A percentile compares a stretch with the other conserved stretches of the same genome.
These are phyloP conservation scores for Talaromyces piceae DNA, from an alignment of 2,329 filamentous ascomycete genomes.

Conservation along the genomic window DNA sequence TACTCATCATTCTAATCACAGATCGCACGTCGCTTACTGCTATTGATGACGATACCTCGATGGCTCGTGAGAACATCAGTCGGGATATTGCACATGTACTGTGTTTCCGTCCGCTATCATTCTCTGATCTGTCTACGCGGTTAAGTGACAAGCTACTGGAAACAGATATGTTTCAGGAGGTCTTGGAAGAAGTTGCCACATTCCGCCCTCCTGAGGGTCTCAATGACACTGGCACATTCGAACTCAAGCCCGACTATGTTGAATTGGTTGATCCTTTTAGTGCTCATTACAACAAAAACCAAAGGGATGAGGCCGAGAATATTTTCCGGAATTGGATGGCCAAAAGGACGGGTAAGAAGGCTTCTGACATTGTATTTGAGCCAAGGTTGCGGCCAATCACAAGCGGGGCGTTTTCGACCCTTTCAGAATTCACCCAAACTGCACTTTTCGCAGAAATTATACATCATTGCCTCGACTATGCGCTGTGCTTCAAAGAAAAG, in stretches of 20 bases:
- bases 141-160: conserved; percentile 86
- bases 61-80: conserved; percentile 66
- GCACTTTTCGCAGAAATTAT: conserved; percentile 84
- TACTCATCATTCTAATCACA: conserved; percentile 83
- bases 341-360: conserved; percentile 72
- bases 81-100: conserved; percentile 88
- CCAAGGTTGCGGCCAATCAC: conserved; percentile 70
- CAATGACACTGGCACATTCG: conserved; percentile 88
- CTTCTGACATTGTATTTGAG: conserved; percentile 83
- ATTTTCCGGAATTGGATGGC: conserved; percentile 83
- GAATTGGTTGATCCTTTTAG: conserved; percentile 92
- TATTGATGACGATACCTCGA: conserved; percentile 30
- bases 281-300: conserved; percentile 93
- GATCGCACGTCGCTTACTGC: conserved; percentile 67
- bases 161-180: conserved; percentile 75
- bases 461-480: conserved; percentile 79
- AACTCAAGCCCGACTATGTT: conserved; percentile 77
- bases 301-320: conserved; percentile 87
- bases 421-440: conserved; percentile 74
- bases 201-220: conserved; percentile 88
- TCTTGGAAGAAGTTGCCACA: conserved; percentile 78
- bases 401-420: conserved; percentile 66
- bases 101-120: conserved; percentile 93
- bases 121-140: conserved; percentile 80
- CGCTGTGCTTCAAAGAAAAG: conserved; percentile 59